Evolutionary conservation across 345 rosid genomes (phyloP), one percentile per base, ranked within the genome.

Genomic region (Eucalyptus pumila): DNA sequence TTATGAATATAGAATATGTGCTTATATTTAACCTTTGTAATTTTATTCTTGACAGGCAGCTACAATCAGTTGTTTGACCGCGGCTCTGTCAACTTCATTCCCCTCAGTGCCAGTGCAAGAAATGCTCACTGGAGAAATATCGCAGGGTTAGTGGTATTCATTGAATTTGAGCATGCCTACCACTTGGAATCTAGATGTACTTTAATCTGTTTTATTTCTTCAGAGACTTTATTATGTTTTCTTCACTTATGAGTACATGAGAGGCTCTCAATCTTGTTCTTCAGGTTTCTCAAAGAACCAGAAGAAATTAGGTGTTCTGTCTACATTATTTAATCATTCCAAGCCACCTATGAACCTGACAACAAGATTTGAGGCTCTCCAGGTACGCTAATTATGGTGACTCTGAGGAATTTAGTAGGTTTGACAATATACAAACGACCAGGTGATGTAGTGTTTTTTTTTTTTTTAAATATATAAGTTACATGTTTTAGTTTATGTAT

Each of bases 331-430:
- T 91, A 92, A 60, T 80, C 91, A 92, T 90, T 96, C 97, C 30
- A 95, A 94, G 91, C 90, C 90, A 87, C 87, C 92, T 89, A 91
- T 89, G 87, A 94, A 90, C 87, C 92, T 95, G 89, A 87, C 95
- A 67, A 92, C 93, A 89, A 96, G 97, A 93, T 90, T 96, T 93
- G 99, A 96, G 95, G 93, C 99, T 87, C 96, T 97, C 88, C 98
- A 96, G 98, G 99, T 96, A 93, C 6, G 6, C 47, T 90, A 87
- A 83, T 85, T 86, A 72, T 80, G 80, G 86, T 72, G 85, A 88
- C 54, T 62, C 76, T 83, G 32, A 50, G 87, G 40, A 80, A 27
- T 86, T 87, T 87, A 83, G 40, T 88, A 4, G 86, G 26, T 91
- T 51, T 7, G 54, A 45, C 32, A 62, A 27, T 62, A 58, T 87